Evolutionary conservation across 2,329 filamentous ascomycete species (phyloP).

Genomic region (Cadophora luteo-olivacea): DNA sequence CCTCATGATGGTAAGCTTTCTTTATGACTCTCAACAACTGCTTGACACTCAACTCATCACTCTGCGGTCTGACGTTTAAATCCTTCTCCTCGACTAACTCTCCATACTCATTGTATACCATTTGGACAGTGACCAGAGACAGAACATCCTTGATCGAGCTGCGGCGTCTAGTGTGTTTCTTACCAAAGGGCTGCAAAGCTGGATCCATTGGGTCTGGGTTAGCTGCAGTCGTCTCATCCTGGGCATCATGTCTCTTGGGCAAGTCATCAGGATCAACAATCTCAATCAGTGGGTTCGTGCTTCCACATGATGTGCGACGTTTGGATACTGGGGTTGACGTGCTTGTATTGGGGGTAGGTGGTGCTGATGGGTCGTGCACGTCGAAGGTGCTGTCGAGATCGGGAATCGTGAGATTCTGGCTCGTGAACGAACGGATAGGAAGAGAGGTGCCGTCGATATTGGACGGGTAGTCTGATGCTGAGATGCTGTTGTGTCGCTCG

Average conservation of each 20-base stretch:
- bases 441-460: neutral
- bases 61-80: slow-evolving; percentile 20
- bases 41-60: slow-evolving; percentile 33
- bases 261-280: slow-evolving; percentile 23
- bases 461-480: neutral
- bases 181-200: neutral
- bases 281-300: slow-evolving; percentile 23
- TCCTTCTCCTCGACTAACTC: slow-evolving; percentile 36
- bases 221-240: neutral
- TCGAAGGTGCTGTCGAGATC: slow-evolving; percentile 6
- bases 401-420: neutral
- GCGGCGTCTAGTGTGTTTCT: neutral
- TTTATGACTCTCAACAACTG: slow-evolving; percentile 39
- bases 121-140: slow-evolving; percentile 21
- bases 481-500: slow-evolving; percentile 9
- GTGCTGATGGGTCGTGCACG: neutral
- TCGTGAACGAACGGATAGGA: neutral
- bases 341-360: neutral
- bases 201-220: neutral
- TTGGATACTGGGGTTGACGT: neutral
- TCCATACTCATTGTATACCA: slow-evolving; percentile 44
- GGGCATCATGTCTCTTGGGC: neutral
- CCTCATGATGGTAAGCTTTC: slow-evolving; percentile 41
- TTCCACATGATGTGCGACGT: slow-evolving; percentile 19
- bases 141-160: slow-evolving; percentile 12